Conservation (phyloP, 2,329 filamentous ascomycete genomes). For the Diaporthe sp. region DNA sequence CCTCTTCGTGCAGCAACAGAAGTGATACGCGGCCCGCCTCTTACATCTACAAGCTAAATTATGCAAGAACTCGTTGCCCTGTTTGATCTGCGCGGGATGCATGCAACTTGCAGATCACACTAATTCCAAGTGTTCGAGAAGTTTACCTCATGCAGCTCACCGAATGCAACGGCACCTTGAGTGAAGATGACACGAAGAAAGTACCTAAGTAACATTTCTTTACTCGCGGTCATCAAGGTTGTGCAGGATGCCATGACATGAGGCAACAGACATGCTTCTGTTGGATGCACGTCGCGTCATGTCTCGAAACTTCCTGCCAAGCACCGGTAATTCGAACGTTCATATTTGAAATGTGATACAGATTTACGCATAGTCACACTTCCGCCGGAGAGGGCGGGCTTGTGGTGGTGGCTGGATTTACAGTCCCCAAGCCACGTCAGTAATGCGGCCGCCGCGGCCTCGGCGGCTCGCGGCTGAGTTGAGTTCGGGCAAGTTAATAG, state of each 20-base stretch:
- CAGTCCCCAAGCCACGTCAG: neutral
- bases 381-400: neutral
- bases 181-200: neutral
- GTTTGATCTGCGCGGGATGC: slow-evolving; percentile 10
- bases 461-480: neutral
- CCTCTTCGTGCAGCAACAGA: neutral
- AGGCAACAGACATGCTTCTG: neutral
- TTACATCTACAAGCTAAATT: neutral
- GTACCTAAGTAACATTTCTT: too few relatives aligned
- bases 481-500: neutral
- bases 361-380: neutral
- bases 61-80: neutral
- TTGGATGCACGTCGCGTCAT: neutral
- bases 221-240: neutral
- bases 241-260: neutral
- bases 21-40: neutral
- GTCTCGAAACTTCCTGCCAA: neutral
- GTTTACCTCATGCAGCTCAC: neutral
- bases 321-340: too few relatives aligned
- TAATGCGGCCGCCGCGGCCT: neutral
- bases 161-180: neutral
- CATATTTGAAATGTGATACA: neutral
- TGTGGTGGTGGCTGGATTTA: neutral
- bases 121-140: neutral
- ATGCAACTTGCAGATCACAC: slow-evolving; percentile 6